Conservation (phyloP, 352 stramenopile genomes). For the Globisporangium radiosum region DNA sequence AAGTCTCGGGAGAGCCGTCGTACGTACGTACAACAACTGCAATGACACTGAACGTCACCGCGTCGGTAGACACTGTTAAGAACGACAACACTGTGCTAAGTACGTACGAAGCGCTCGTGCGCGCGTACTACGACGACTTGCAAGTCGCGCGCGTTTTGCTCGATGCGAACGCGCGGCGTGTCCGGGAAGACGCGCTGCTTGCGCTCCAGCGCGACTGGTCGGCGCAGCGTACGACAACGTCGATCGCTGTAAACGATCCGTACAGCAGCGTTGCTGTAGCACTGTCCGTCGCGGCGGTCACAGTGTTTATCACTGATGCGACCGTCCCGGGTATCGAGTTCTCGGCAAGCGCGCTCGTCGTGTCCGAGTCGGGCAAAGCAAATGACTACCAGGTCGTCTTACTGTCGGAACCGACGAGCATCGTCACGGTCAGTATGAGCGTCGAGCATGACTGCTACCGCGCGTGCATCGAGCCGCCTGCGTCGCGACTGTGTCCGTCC, state of each 20-base stretch:
- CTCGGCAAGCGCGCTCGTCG: conserved; percentile 50
- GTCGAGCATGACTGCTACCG: conserved; percentile 56
- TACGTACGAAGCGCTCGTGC: conserved; percentile 13
- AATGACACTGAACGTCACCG: conserved; percentile 12
- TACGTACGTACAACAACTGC: conserved; percentile 29
- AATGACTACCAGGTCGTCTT: conserved; percentile 75
- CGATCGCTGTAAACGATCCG: conserved; percentile 18
- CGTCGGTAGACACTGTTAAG: neutral
- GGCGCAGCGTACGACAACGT: conserved; percentile 16
- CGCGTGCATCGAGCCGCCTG: conserved; percentile 17
- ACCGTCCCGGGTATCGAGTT: conserved; percentile 61
- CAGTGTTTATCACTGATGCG: conserved; percentile 32
- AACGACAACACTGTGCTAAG: conserved; percentile 6
- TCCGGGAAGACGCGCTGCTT: conserved; percentile 17
- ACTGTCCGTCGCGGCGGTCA: conserved; percentile 15
- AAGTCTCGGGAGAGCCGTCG: conserved; percentile 15
- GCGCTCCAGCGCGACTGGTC: conserved; percentile 36
- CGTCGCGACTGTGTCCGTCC: conserved; percentile 26
- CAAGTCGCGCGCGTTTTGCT: conserved; percentile 15
- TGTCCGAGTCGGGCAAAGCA: conserved; percentile 56
- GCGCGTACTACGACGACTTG: conserved; percentile 23
- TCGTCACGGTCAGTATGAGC: conserved; percentile 40
- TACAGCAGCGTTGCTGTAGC: conserved; percentile 15
- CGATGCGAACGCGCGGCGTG: neutral
- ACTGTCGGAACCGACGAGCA: conserved; percentile 48